Conservation (phyloP, 2,329 filamentous ascomycete genomes). For the Fusarium concolor region DNA sequence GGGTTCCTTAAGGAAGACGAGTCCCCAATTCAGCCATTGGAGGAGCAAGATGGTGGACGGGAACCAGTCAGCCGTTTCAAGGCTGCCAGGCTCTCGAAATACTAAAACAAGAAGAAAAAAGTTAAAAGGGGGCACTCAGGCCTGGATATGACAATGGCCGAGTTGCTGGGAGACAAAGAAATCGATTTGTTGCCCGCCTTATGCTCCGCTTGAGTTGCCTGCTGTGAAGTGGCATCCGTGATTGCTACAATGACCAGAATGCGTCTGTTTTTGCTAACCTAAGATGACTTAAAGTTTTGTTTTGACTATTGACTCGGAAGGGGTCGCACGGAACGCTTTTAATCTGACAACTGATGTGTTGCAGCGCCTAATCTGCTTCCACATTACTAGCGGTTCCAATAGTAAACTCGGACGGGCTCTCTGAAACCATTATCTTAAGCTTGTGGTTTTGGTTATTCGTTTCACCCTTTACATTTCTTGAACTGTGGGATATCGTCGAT, state of each 20-base stretch:
- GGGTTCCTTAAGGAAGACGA: slow-evolving; percentile 82
- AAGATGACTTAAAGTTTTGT: background rate
- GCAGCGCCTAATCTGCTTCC: slow-evolving; percentile 66
- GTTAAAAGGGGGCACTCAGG: slow-evolving; percentile 2
- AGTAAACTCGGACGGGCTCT: slow-evolving; percentile 66
- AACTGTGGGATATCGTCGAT: background rate
- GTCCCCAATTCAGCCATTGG: slow-evolving; percentile 73
- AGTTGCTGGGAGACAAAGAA: slow-evolving; percentile 33
- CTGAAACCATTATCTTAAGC: slow-evolving; percentile 63
- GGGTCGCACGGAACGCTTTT: slow-evolving; percentile 44
- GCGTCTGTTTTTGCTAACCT: slow-evolving; percentile 21
- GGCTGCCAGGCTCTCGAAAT: slow-evolving; percentile 71
- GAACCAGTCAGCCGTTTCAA: slow-evolving; percentile 79
- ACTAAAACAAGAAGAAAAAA: slow-evolving; percentile 49
- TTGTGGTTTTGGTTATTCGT: slow-evolving; percentile 70
- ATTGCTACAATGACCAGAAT: background rate
- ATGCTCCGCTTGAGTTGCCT: slow-evolving; percentile 29
- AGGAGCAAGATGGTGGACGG: slow-evolving; percentile 72
- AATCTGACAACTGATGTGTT: slow-evolving; percentile 65
- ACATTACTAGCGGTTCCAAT: slow-evolving; percentile 68
- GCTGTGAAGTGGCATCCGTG: slow-evolving; percentile 40
- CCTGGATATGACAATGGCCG: slow-evolving; percentile 15
- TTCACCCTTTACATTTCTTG: slow-evolving; percentile 68
- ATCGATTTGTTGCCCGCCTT: slow-evolving; percentile 45
- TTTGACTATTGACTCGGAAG: background rate